These are phyloP conservation scores for Lecanoromycetidae sp. DNA, from an alignment of 2,329 filamentous ascomycete genomes.

Conservation along the genomic window DNA sequence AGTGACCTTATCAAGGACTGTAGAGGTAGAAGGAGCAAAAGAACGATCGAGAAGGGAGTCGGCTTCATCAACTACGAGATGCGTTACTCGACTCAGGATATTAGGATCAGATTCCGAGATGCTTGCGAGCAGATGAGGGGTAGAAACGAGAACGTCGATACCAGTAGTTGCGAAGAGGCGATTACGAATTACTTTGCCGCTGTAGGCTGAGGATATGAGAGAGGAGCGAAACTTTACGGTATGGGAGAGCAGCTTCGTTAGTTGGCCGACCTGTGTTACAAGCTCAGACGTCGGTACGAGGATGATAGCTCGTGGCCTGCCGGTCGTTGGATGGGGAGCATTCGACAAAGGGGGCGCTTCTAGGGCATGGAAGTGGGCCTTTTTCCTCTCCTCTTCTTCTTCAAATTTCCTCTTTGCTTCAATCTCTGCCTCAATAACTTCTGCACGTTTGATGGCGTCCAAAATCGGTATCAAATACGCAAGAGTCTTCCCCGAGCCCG, in stretches of 20 bases:
- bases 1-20: constrained; percentile 67
- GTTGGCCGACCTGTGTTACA: constrained; percentile 69
- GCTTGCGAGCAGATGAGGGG: constrained; percentile 76
- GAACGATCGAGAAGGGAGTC: constrained; percentile 91
- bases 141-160: constrained; percentile 75
- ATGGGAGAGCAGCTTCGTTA: constrained; percentile 75
- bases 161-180: constrained; percentile 69
- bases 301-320: constrained; percentile 70
- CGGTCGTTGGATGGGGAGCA: constrained; percentile 60
- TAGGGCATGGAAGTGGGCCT: constrained; percentile 48
- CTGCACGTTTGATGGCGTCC: constrained; percentile 70
- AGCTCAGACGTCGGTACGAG: constrained; percentile 88
- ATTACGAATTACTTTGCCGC: constrained; percentile 66
- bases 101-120: constrained; percentile 86
- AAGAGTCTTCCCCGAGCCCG: constrained; percentile 91
- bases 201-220: constrained; percentile 65
- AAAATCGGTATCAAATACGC: constrained; percentile 80
- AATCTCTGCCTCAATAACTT: constrained; percentile 49
- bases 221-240: constrained; percentile 76
- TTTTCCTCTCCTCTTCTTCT: constrained; percentile 30
- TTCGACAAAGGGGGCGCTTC: constrained; percentile 45
- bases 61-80: constrained; percentile 87
- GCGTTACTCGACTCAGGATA: constrained; percentile 77
- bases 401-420: constrained; percentile 41
- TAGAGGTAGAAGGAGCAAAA: constrained; percentile 70